Evolutionary conservation across 176 grass and related monocot species (phyloP).

Genomic region (Carex parvula): DNA sequence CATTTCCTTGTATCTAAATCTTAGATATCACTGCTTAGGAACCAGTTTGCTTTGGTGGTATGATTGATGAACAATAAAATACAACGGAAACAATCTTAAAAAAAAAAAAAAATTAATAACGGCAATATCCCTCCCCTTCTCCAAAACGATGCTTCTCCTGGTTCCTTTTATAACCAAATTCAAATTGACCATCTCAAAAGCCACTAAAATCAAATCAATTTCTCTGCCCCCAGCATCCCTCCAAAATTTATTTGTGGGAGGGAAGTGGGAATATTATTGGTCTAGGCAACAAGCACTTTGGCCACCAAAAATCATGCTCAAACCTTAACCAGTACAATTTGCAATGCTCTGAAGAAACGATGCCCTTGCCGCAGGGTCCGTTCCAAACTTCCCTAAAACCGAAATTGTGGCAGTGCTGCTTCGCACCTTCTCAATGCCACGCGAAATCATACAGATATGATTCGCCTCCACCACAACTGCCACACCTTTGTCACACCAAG

Average conservation of each 20-base stretch:
- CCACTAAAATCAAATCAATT: neutral
- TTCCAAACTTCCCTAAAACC: constrained; percentile 75
- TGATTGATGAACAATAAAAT: constrained; percentile 24
- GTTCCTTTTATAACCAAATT: neutral
- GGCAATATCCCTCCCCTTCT: neutral
- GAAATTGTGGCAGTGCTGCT: constrained; percentile 88
- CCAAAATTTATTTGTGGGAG: constrained; percentile 11
- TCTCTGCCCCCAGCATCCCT: neutral
- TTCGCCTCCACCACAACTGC: constrained; percentile 89
- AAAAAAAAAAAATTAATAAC: neutral
- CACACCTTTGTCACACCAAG: constrained; percentile 40
- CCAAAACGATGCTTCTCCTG: neutral
- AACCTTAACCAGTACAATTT: constrained; percentile 28
- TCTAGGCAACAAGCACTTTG: neutral
- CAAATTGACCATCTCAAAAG: neutral
- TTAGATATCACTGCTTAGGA: neutral
- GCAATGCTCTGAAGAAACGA: constrained; percentile 54
- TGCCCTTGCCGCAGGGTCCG: constrained; percentile 46
- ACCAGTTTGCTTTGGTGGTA: constrained; percentile 2
- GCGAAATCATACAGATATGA: constrained; percentile 91
- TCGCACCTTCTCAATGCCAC: constrained; percentile 86
- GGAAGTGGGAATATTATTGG: neutral
- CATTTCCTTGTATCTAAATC: neutral
- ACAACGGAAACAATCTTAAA: neutral
- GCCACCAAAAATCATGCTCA: neutral